Base-by-base conservation (phyloP, 768 basidiomycete genomes). In the Russula dissimulans region DNA sequence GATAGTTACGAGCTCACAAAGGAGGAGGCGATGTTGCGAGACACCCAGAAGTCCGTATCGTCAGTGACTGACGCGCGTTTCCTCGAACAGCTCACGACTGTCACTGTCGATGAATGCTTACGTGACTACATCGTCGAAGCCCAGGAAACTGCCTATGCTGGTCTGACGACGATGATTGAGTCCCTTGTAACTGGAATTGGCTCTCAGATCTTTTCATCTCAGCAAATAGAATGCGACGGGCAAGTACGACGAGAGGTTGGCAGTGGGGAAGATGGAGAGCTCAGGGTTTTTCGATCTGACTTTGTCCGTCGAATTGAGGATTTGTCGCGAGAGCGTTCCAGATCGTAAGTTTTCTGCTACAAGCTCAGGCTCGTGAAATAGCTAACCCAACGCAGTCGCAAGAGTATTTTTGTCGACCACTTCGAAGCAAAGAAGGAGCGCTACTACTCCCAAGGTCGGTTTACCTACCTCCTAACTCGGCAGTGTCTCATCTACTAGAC, bases 261-360 rank as follows among this genome's bases (percentile, higher is more conserved):
- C 32, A 52, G 32, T 17, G 43, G 57, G 9, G 29, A 47, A 18
- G 57, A 49, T 0, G 29, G 42, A 3, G 48, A 51, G 17, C 55
- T 62, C 0, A 29, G 18, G 15, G 0, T 11, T 3, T 32, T 47
- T 41, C 60, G 60, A 26, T 32, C 32, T 43, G 45, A 34, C 10
- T 62, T 64, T 8, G 50, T 64, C 29, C 39, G 2, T 31, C 43
- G 38, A 11, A 26, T 62, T 22, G 60, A 53, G 32, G 56, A 62
- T 29, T 36, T 15, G 1, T 47, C 48, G 4, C 44, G 60, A 51
- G 54, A 61, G 31, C 54, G 38, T 17, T 56, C 44, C 38, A 39
- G 18, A 42, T 61, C 60, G 60, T 61, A 38, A 7, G 60, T 61
- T 17, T 4, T 26, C 22, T 26, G 3, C 22, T 1, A 29, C 43